A percentile compares a stretch with the other conserved stretches of the same genome.
Conservation (phyloP, 129 eudicot species). For the Escallonia herrerae region DNA sequence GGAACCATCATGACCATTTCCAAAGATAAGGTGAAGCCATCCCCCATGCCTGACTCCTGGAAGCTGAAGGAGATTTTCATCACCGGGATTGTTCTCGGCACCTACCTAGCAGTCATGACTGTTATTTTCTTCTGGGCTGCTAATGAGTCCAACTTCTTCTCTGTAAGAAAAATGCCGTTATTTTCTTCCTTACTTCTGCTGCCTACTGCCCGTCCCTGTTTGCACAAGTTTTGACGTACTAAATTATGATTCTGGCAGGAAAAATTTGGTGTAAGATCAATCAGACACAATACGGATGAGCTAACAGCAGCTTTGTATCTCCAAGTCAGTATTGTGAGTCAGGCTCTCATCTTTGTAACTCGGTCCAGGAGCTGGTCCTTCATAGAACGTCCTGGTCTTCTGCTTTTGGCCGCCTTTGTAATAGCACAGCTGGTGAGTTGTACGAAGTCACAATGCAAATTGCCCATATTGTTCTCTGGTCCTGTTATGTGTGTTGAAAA, state of each 20-base stretch:
- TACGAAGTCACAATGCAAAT: background rate
- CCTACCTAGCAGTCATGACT: slow-evolving; percentile 79
- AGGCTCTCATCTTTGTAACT: slow-evolving; percentile 83
- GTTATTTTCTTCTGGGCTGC: slow-evolving; percentile 81
- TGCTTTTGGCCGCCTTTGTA: slow-evolving; percentile 54
- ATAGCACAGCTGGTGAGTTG: slow-evolving; percentile 67
- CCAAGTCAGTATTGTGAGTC: slow-evolving; percentile 81
- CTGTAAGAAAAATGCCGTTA: slow-evolving; percentile 24
- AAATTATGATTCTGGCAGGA: slow-evolving; percentile 24
- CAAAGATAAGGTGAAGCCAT: slow-evolving; percentile 75
- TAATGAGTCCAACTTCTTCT: slow-evolving; percentile 56
- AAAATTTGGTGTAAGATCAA: slow-evolving; percentile 47
- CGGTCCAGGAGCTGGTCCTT: slow-evolving; percentile 81
- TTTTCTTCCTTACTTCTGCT: background rate
- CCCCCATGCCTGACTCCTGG: slow-evolving; percentile 90
- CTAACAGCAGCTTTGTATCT: slow-evolving; percentile 79
- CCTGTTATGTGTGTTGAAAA: background rate
- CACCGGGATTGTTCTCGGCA: slow-evolving; percentile 74
- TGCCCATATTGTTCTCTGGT: background rate
- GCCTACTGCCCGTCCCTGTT: too few relatives aligned
- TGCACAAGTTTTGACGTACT: too few relatives aligned
- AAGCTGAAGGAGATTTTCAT: slow-evolving; percentile 70
- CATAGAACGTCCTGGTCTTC: slow-evolving; percentile 67
- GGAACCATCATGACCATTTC: slow-evolving; percentile 95
- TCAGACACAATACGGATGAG: slow-evolving; percentile 36